Base-by-base conservation (phyloP, 495 filamentous ascomycete genomes). In the Penicillium flavigenum region DNA sequence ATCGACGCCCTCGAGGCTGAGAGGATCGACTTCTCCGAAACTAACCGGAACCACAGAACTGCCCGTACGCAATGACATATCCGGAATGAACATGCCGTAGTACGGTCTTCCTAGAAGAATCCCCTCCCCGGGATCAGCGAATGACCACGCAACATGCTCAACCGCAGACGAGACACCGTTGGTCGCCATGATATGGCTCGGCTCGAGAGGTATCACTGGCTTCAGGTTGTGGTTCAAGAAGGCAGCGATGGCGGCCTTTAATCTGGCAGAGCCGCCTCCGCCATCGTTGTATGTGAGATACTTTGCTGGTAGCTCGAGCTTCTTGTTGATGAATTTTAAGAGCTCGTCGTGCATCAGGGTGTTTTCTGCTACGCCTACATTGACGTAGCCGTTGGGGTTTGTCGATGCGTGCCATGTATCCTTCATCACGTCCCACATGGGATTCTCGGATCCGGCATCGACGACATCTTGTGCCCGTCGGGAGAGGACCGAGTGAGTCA, bases 61-160 rank as follows among this genome's bases (percentile, higher is more conserved):
- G 19, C 73, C 70, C 5, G 59, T 57, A 3, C 64, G 69, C 10
- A 57, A 38, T 0, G 67, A 66, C 1, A 76, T 62, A 54, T 68
- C 65, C 0, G 61, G 65, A 10, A 74, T 70, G 50, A 86, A 83
- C 2, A 68, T 70, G 19, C 76, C 75, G 51, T 85, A 86, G 47
- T 74, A 76, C 7, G 81, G 82, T 11, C 66, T 58, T 7, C 75
- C 76, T 0, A 86, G 66, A 17, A 85, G 46, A 34, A 85, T 76
- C 0, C 74, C 76, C 46, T 86, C 80, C 0, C 77, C 76, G 0
- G 65, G 67, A 62, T 83, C 76, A 0, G 74, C 70, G 5, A 83
- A 70, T 4, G 66, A 55, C 62, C 72, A 74, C 0, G 76, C 75
- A 12, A 78, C 59, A 39, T 77, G 72, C 47, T 83, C 77, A 27